Evolutionary conservation across 179 eudicot species (phyloP), one percentile per base, ranked within the genome.

Genomic region (Gypsophila paniculata): DNA sequence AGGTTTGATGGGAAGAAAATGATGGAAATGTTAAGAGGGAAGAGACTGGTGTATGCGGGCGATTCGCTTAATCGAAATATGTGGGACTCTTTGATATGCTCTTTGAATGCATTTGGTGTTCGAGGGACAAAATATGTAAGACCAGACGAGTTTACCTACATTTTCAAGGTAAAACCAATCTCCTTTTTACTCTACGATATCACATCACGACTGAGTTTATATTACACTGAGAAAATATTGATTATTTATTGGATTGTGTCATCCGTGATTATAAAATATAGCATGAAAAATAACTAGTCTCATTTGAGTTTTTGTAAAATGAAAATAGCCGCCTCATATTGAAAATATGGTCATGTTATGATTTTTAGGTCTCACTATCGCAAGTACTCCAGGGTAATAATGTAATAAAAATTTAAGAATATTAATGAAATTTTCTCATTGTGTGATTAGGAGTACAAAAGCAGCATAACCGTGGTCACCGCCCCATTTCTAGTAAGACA

Each of bases 61-160:
- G 92, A 88, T 77, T 89, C 94, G 0, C 48, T 89, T 34, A 89
- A 85, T 72, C 84, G 94, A 11, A 89, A 89, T 75, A 87, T 85
- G 89, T 89, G 88, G 85, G 85, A 87, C 54, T 89, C 95, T 19
- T 62, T 89, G 71, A 84, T 83, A 19, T 89, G 95, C 72, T 79
- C 82, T 65, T 21, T 88, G 77, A 74, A 76, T 67, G 73, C 80
- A 23, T 74, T 78, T 73, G 83, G 81, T 74, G 79, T 64, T 55
- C 66, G 79, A 4, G 84, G 81, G 13, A 46, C 39, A 19, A 76
- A 71, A 23, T 61, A 72, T 21, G 71, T 80, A 44, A 80, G 58
- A 70, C 70, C 79, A 15, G 80, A 55, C 9, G 82, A 83, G 5
- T 77, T 69, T 62, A 51, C 76, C 76, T 84, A 80, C 57, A 46